Percentiles rank a stretch among this genome's conserved stretches.
Evolutionary conservation across 2,329 filamentous ascomycete genomes (phyloP).

Genomic region (Coniochaeta hoffmannii): DNA sequence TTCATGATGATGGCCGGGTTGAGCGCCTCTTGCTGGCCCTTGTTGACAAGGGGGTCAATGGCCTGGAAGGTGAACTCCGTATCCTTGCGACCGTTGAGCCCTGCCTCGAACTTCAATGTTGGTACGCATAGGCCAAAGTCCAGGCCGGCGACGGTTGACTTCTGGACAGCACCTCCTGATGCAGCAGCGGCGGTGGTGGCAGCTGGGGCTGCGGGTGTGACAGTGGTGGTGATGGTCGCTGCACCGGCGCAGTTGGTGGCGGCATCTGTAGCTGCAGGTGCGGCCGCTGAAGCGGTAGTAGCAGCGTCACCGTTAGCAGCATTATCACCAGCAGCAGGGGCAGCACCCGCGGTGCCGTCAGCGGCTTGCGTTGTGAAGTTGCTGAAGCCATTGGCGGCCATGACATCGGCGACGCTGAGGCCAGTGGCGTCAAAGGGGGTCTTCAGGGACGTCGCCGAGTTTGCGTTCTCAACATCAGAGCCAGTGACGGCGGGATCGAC

Average conservation of each 20-base stretch:
- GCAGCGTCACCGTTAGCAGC: conserved; percentile 9
- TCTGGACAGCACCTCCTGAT: conserved; percentile 10
- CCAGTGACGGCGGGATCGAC: conserved; percentile 54
- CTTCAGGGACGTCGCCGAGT: conserved; percentile 41
- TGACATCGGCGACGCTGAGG: conserved; percentile 54
- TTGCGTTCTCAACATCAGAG: conserved; percentile 46
- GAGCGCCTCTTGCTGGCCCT: conserved; percentile 58
- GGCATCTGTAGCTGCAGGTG: neutral
- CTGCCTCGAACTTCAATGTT: conserved; percentile 52
- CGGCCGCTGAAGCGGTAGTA: conserved; percentile 5
- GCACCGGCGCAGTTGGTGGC: neutral
- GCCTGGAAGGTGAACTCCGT: conserved; percentile 63
- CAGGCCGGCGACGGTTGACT: conserved; percentile 26
- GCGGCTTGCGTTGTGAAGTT: conserved; percentile 40
- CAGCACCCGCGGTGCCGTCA: conserved; percentile 18
- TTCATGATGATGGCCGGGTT: conserved; percentile 71
- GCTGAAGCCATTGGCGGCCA: conserved; percentile 52
- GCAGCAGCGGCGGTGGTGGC: conserved; percentile 1
- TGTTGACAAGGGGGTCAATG: conserved; percentile 51
- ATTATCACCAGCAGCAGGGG: conserved; percentile 10
- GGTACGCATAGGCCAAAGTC: conserved; percentile 49
- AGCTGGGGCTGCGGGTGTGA: neutral
- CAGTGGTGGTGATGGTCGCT: neutral
- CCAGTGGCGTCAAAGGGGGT: conserved; percentile 49
- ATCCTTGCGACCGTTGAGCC: conserved; percentile 46